Base-by-base conservation (phyloP, 2,329 filamentous ascomycete genomes). In the Colletotrichum lentis region DNA sequence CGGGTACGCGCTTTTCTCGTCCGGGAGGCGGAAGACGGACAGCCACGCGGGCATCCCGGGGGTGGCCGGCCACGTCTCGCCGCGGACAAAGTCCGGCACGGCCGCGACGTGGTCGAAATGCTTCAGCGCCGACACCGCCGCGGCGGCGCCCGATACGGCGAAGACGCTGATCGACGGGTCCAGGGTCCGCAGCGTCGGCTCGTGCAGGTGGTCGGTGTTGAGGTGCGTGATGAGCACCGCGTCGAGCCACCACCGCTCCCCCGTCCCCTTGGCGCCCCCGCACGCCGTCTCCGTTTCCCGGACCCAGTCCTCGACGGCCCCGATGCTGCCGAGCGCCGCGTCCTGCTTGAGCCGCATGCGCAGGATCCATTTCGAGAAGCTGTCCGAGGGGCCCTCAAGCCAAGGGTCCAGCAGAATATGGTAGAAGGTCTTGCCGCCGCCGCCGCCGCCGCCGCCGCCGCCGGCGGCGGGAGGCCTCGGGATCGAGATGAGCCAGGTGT, bases 341-440 rank as follows among this genome's bases (percentile, higher is more conserved):
- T 31, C n/a, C 11, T 55, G 43, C 24, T 41, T 49, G 44, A 57
- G 53, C 3, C 39, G 31, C 14, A 63, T 4, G 8, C 60, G 60
- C 7, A 63, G 11, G n/a, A 67, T 2, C 41, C 52, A 67, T 31
- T 11, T 14, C 1, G 11, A 56, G 22, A 20, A 12, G 8, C 12
- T 4, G 1, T 46, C 27, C 3, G 20, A 7, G 41, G 22, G 3
- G 3, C 76, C 76, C 7, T 69, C 69, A 8, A 79, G 73, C 77
- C 77, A 79, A 1, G 77, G 76, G 16, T 79, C 77, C 16, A 73
- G 73, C 12, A 76, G 74, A 6, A 79, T 59, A 47, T 79, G 77
- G 57, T 73, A 78, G 66, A 73, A 79, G 1, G 62, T 69, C 53
- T 73, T 74, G 12, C 72, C 70, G 2, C 52, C 62, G 14, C 67